A percentile compares a stretch with the other conserved stretches of the same genome.
phyloP scores from a whole-genome alignment of 2,329 filamentous ascomycete genomes.

The Clonostachys sp. region DNA sequence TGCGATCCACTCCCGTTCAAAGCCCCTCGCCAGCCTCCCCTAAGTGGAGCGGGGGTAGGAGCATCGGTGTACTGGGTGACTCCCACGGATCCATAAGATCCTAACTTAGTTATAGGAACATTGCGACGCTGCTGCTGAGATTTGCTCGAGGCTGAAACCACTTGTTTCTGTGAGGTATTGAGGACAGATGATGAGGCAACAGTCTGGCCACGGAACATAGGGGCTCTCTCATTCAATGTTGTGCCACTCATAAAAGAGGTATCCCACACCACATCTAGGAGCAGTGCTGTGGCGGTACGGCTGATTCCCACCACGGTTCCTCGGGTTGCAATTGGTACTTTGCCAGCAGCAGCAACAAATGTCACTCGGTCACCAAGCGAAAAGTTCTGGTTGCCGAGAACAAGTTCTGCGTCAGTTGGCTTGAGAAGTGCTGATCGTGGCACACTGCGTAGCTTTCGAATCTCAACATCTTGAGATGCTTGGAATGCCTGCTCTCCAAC shows the following conservation, averaged over 20 bases:
- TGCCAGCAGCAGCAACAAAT: constrained; percentile 87
- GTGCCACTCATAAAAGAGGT: constrained; percentile 96
- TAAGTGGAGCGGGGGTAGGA: constrained; percentile 46
- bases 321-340: constrained; percentile 86
- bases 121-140: constrained; percentile 48
- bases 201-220: constrained; percentile 89
- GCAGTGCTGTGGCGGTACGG: constrained; percentile 73
- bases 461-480: constrained; percentile 45
- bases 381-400: constrained; percentile 81
- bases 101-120: constrained; percentile 4
- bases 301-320: constrained; percentile 96
- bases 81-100: constrained; percentile 50
- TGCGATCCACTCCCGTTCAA: constrained; percentile 37
- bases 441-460: constrained; percentile 72
- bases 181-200: constrained; percentile 84
- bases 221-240: constrained; percentile 82
- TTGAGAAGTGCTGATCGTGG: constrained; percentile 86
- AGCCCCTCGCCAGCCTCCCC: constrained; percentile 54
- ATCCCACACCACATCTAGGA: constrained; percentile 93
- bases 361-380: constrained; percentile 84
- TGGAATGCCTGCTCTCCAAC: constrained; percentile 63
- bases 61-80: constrained; percentile 60
- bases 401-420: constrained; percentile 92
- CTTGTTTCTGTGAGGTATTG: constrained; percentile 79
- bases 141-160: constrained; percentile 60